Evolutionary conservation across 2,329 filamentous ascomycete genomes (phyloP).

Genomic region (Curvularia sp.): DNA sequence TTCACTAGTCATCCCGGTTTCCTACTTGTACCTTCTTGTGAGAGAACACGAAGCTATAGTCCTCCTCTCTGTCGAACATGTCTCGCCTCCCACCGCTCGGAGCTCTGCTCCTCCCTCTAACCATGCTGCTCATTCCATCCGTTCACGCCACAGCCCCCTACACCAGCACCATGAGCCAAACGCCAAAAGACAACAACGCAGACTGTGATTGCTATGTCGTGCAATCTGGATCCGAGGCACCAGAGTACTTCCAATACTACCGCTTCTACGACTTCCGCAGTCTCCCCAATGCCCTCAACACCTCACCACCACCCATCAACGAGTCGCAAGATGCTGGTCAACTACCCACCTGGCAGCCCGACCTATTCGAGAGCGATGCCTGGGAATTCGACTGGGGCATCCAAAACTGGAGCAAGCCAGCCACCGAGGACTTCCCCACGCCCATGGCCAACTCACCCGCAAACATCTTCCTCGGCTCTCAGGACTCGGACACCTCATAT

Average conservation of each 20-base stretch:
- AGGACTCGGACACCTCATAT: constrained; percentile 47
- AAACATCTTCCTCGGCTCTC: constrained; percentile 56
- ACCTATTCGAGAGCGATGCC: constrained; percentile 46
- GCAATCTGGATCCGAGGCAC: constrained; percentile 50
- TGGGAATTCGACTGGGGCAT: constrained; percentile 48
- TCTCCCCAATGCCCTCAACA: constrained; percentile 41
- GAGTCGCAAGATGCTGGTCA: constrained; percentile 29
- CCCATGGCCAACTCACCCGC: constrained; percentile 55
- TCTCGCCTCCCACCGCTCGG: constrained; percentile 27
- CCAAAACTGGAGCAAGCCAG: constrained; percentile 56
- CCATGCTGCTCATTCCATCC: constrained; percentile 31
- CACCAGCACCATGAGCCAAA: constrained; percentile 37
- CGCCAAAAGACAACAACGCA: constrained; percentile 43
- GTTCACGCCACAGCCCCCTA: constrained; percentile 35
- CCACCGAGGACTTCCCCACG: constrained; percentile 48
- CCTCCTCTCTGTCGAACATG: constrained; percentile 16
- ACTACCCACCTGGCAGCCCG: constrained; percentile 47
- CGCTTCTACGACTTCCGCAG: constrained; percentile 61
- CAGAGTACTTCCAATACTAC: constrained; percentile 59
- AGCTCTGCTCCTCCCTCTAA: constrained; percentile 36
- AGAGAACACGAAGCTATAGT: neutral
- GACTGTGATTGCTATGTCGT: constrained; percentile 59
- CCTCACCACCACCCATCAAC: constrained; percentile 35
- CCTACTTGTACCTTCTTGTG: neutral
- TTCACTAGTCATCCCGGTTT: neutral